These are phyloP conservation scores for Scheffersomyces illinoinensis DNA, from an alignment of 1,139 yeast species.

Conservation along the genomic window DNA sequence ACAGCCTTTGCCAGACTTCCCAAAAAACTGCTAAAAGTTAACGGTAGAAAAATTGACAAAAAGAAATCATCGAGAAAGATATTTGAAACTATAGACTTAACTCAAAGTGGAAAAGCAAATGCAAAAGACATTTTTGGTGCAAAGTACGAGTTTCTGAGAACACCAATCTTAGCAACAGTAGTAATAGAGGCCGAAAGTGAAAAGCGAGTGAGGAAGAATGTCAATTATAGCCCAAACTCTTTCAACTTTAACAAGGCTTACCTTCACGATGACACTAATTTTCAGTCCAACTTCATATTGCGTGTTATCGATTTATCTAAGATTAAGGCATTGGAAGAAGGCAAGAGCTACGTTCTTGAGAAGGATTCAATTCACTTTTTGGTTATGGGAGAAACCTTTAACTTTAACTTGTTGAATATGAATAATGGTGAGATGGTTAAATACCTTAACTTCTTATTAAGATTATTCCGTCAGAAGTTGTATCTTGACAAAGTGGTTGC, in stretches of 20 bases:
- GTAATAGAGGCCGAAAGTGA: slow-evolving; percentile 41
- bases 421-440: background rate
- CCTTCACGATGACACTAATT: background rate
- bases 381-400: slow-evolving; percentile 21
- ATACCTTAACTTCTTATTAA: background rate
- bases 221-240: background rate
- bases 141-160: slow-evolving; percentile 26
- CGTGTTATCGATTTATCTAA: slow-evolving; percentile 19
- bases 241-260: background rate
- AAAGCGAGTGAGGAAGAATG: slow-evolving; percentile 11
- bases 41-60: background rate
- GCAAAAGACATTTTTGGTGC: slow-evolving; percentile 11
- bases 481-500: slow-evolving; percentile 2
- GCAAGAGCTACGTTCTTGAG: slow-evolving; percentile 18
- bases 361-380: slow-evolving; percentile 20
- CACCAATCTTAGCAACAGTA: slow-evolving; percentile 33
- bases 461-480: background rate
- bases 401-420: slow-evolving; percentile 28
- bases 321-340: slow-evolving; percentile 23
- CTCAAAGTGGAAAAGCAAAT: background rate
- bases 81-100: too few species aligned
- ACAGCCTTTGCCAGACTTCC: slow-evolving; percentile 2
- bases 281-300: slow-evolving; percentile 16
- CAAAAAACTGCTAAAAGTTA: slow-evolving; percentile 6
- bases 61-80: background rate